phyloP scores from a whole-genome alignment of 495 filamentous ascomycete species.

The Daldinia vernicosa region DNA sequence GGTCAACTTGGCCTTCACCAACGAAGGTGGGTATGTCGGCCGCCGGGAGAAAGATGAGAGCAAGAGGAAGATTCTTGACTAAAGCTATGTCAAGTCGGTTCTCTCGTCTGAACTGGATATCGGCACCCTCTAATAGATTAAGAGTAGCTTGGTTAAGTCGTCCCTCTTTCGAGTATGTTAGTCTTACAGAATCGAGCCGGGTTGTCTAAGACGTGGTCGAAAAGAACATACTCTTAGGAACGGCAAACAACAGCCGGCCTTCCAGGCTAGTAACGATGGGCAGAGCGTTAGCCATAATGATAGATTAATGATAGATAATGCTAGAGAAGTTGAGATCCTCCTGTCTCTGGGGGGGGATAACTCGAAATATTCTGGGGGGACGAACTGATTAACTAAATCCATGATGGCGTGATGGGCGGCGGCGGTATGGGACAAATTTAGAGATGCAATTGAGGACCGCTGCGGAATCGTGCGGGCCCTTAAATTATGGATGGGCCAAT shows the following conservation, averaged over 20 bases:
- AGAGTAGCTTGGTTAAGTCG: slow-evolving; percentile 85
- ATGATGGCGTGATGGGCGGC: slow-evolving; percentile 53
- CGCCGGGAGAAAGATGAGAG: slow-evolving; percentile 95
- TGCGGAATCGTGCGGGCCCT: slow-evolving; percentile 7
- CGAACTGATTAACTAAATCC: slow-evolving; percentile 89
- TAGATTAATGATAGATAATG: slow-evolving; percentile 20
- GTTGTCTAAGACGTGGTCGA: neutral
- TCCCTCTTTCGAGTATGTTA: slow-evolving; percentile 72
- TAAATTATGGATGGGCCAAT: slow-evolving; percentile 24
- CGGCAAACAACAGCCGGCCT: slow-evolving; percentile 92
- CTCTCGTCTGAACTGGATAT: slow-evolving; percentile 95
- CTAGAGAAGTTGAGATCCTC: slow-evolving; percentile 11
- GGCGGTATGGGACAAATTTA: neutral
- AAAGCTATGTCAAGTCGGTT: slow-evolving; percentile 94
- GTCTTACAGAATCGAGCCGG: slow-evolving; percentile 10
- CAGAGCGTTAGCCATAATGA: slow-evolving; percentile 49
- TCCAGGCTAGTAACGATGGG: slow-evolving; percentile 70
- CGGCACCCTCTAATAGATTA: slow-evolving; percentile 88
- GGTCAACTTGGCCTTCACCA: slow-evolving; percentile 89
- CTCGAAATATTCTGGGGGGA: slow-evolving; percentile 37
- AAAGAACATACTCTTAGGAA: slow-evolving; percentile 85
- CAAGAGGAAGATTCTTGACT: slow-evolving; percentile 93
- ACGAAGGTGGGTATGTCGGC: slow-evolving; percentile 98
- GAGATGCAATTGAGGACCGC: neutral
- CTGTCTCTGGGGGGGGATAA: slow-evolving; percentile 14